Base-by-base conservation (phyloP, 441 rosid species). In the Populus hybrid region DNA sequence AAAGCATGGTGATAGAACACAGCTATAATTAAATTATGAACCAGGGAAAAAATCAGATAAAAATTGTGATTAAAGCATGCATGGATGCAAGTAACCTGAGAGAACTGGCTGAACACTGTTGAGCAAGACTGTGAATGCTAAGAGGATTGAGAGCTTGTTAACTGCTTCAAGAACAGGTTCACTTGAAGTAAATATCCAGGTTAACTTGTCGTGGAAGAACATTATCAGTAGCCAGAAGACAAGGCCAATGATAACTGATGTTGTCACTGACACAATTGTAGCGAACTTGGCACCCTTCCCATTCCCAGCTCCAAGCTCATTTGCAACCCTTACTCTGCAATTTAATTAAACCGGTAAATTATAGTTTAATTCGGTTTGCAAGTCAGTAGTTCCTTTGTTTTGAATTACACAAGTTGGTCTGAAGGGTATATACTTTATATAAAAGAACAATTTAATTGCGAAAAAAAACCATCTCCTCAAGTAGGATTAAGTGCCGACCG, bases 251-350 rank as follows among this genome's bases (percentile, higher is more conserved):
- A 83, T 61, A 0, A 73, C 11, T 56, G 99, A 93, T 23, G 94
- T 87, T 42, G 68, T 11, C n/a, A 93, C 97, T 1, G 99, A 81
- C 3, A 95, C 95, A 1, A 31, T 66, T 18, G 97, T 93, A 0
- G 99, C 99, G 65, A 95, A 91, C 76, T 80, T 90, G 7, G 97
- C 99, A 77, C 90, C 96, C 74, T 78, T 89, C 11, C 99, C 98
- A 36, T 92, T 92, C 0, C 99, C 98, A 2, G 97, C 97, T 68
- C 98, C 99, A 26, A 95, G 83, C 81, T 95, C 99, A 65, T 95
- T 95, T 5, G 98, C 93, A 21, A 93, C 99, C 72, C 95, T 80
- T 8, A 92, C 91, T 77, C 97, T 92, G 83, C 77, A 75, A 33
- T 1, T 0, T 6, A 10, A 40, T 1, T 9, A 40, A 40, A 10